phyloP scores from a whole-genome alignment of 208 protist species.

The Leptomonas seymouri region DNA sequence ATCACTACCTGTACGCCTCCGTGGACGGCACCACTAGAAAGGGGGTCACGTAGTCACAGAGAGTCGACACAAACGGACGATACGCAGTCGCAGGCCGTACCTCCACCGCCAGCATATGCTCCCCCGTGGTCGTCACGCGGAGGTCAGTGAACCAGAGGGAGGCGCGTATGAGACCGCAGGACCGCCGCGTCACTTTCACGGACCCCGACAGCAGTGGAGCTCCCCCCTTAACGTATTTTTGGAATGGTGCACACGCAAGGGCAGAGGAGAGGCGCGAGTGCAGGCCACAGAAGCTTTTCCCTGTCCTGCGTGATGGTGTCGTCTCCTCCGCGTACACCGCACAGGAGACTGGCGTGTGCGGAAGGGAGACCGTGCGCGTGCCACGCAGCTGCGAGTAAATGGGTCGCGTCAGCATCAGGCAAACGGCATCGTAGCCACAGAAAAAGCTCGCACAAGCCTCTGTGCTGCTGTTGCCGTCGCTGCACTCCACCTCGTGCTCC shows the following conservation, averaged over 20 bases:
- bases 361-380: slow-evolving; percentile 20
- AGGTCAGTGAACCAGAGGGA: slow-evolving; percentile 45
- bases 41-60: slow-evolving; percentile 58
- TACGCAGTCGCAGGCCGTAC: slow-evolving; percentile 43
- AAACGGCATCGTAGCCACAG: slow-evolving; percentile 43
- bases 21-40: slow-evolving; percentile 59
- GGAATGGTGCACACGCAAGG: neutral
- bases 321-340: neutral
- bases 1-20: slow-evolving; percentile 9
- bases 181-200: slow-evolving; percentile 2
- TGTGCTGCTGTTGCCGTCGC: neutral
- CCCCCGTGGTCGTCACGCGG: slow-evolving; percentile 43
- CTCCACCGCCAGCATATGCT: slow-evolving; percentile 75
- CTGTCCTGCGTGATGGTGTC: neutral
- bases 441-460: slow-evolving; percentile 21
- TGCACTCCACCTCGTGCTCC: neutral
- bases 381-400: slow-evolving; percentile 42
- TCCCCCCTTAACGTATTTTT: neutral
- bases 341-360: slow-evolving; percentile 2
- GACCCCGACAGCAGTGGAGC: neutral
- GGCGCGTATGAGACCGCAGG: neutral
- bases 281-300: neutral
- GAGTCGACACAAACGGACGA: slow-evolving; percentile 58
- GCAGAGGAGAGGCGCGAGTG: neutral
- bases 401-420: slow-evolving; percentile 56